Conservation (phyloP, 805 yeast genomes). For the Metschnikowia arizonensis region DNA sequence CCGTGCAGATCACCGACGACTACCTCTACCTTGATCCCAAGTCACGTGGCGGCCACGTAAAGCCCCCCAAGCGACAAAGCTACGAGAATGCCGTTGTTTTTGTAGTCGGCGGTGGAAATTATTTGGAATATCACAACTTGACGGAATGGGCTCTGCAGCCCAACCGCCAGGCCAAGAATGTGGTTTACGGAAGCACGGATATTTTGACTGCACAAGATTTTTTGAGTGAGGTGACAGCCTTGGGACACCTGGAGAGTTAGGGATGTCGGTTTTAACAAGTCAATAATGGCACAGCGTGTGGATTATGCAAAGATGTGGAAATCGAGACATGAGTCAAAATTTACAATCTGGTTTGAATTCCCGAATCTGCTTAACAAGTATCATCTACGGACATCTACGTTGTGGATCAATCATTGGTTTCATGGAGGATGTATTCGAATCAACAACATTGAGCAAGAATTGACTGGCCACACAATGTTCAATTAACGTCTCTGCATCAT, state of each 20-base stretch:
- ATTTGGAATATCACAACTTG: conserved; percentile 87
- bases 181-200: conserved; percentile 84
- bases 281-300: no score
- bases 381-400: no score
- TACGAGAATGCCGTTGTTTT: conserved; percentile 83
- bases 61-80: conserved; percentile 79
- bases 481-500: no score
- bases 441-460: no score
- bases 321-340: no score
- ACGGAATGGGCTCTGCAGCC: conserved; percentile 73
- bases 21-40: conserved; percentile 89
- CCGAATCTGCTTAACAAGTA: no score
- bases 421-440: no score
- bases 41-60: conserved; percentile 83
- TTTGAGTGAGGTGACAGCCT: conserved; percentile 55
- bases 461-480: no score
- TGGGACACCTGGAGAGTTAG: conserved; percentile 15
- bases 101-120: conserved; percentile 96
- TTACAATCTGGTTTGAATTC: no score
- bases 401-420: no score
- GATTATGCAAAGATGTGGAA: no score
- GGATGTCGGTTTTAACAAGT: no score
- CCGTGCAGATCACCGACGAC: conserved; percentile 77
- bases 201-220: conserved; percentile 68
- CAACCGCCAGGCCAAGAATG: conserved; percentile 41